Evolutionary conservation across 2,329 filamentous ascomycete species (phyloP), one percentile per base, ranked within the genome.

Genomic region (Trichoderma endophyticum): DNA sequence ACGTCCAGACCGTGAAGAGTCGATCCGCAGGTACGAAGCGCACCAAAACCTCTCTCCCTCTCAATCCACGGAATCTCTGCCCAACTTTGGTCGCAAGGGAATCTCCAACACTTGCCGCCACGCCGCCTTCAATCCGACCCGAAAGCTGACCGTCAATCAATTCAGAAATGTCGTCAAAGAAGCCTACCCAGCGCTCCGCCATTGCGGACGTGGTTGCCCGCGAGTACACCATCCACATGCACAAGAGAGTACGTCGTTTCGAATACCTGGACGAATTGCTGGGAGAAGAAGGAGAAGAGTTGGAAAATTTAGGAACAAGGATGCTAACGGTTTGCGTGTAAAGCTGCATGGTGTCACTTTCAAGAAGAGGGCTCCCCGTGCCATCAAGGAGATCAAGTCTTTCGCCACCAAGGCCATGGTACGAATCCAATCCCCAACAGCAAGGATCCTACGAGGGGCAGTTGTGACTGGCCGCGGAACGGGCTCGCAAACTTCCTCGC

Each of bases 191-290:
- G 86, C 93, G 95, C 84, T 97, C 94, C 86, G 97, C 97, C 88
- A 97, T 99, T 86, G 92, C 94, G 86, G 95, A 99, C 87, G 97
- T 99, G 84, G 95, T 99, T 86, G 92, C 96, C 82, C 94, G 96
- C 90, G 97, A 99, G 90, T 99, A 99, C 92, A 99, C 96, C 86
- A 98, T 99, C 89, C 95, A 99, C 91, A 89, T 99, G 81, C 96
- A 99, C 93, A 98, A 97, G 93, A 93, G 95, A 77, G 81, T 83
- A 82, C 72, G 81, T 83, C 74, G 18, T 60, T 54, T 69, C 74
- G 63, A 64, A 71, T 62, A 26, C 71, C 72, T 74, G 67, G 56
- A 57, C 54, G 34, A 43, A 39, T 60, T 21, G 66, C 48, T 18
- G 56, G 57, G 24, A 48, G 7, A 3, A n/a, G n/a, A 51, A 21